Conservation (phyloP, 2,329 filamentous ascomycete genomes). For the Colletotrichum scovillei region DNA sequence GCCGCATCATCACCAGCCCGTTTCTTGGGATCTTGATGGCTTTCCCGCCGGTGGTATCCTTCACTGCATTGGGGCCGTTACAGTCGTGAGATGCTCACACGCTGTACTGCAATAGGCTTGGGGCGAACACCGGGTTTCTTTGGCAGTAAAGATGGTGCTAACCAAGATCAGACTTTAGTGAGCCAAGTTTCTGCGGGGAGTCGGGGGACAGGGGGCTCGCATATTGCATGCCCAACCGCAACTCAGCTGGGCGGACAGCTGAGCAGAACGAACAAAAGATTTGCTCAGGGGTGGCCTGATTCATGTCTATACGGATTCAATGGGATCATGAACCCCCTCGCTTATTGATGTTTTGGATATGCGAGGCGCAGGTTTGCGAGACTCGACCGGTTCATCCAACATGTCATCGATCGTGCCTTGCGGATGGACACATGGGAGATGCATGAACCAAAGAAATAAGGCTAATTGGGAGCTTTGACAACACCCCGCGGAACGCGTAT, state of each 20-base stretch:
- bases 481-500: neutral
- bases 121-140: neutral
- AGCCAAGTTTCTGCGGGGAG: neutral
- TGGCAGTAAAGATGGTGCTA: neutral
- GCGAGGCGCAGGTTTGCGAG: neutral
- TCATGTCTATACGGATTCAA: neutral
- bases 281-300: slow-evolving; percentile 13
- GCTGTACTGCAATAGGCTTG: neutral
- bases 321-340: neutral
- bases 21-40: neutral
- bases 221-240: neutral
- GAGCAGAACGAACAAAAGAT: neutral
- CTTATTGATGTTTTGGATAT: neutral
- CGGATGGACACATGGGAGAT: neutral
- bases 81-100: neutral
- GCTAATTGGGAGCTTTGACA: neutral
- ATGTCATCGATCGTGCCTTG: neutral
- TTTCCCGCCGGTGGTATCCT: neutral
- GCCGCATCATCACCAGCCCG: neutral
- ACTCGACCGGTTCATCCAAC: neutral
- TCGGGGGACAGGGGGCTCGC: neutral
- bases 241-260: slow-evolving; percentile 5
- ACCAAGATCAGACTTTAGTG: neutral
- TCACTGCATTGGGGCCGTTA: neutral
- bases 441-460: neutral